A percentile compares a stretch with the other conserved stretches of the same genome.
phyloP scores from a whole-genome alignment of 495 filamentous ascomycete genomes.

The Xylaria flabelliformis region DNA sequence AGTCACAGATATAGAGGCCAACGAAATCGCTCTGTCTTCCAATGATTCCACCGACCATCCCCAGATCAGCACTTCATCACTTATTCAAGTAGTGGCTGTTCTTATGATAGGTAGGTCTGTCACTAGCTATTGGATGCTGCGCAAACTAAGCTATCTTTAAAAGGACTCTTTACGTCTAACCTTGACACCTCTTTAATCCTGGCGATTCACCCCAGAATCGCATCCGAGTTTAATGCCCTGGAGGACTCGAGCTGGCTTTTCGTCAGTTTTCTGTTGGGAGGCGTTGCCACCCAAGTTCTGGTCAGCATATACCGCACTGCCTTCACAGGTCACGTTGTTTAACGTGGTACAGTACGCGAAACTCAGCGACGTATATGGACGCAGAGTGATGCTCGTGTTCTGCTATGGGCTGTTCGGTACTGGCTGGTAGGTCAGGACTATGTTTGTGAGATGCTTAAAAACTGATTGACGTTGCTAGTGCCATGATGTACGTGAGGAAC shows the following conservation, averaged over 20 bases:
- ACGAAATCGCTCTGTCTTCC: neutral
- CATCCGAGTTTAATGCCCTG: slow-evolving; percentile 69
- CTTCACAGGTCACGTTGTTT: neutral
- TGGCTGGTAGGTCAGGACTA: slow-evolving; percentile 47
- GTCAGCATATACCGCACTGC: slow-evolving; percentile 39
- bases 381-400: slow-evolving; percentile 48
- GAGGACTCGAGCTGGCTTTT: slow-evolving; percentile 70
- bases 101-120: slow-evolving; percentile 26
- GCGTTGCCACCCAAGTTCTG: slow-evolving; percentile 65
- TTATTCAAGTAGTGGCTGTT: slow-evolving; percentile 21
- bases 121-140: too few relatives aligned
- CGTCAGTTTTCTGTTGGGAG: slow-evolving; percentile 66
- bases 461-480: slow-evolving; percentile 50
- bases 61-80: slow-evolving; percentile 14
- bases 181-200: slow-evolving; percentile 68
- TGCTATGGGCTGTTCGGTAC: slow-evolving; percentile 52
- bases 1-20: slow-evolving; percentile 12
- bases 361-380: slow-evolving; percentile 58
- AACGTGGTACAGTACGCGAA: slow-evolving; percentile 49
- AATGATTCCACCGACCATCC: neutral
- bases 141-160: slow-evolving; percentile 6
- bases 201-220: slow-evolving; percentile 66
- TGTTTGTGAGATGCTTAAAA: slow-evolving; percentile 44
- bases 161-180: slow-evolving; percentile 70
- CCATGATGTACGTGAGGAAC: slow-evolving; percentile 56